A percentile compares a stretch with the other conserved stretches of the same genome.
These are phyloP conservation scores for Boletus tylopilopsis DNA, from an alignment of 768 basidiomycete species.

Conservation along the genomic window DNA sequence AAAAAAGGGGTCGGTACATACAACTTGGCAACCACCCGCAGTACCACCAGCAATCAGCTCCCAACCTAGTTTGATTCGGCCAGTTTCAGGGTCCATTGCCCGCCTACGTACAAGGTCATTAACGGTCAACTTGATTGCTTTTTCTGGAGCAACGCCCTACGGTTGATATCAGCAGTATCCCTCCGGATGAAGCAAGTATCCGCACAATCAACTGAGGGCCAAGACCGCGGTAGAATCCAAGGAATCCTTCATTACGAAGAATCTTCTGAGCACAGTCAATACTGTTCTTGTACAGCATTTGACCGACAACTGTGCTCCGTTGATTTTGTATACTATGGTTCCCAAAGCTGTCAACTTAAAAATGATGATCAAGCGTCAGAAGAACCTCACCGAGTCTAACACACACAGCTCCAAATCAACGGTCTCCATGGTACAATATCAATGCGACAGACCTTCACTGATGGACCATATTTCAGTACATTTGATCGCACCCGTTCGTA, in stretches of 20 bases:
- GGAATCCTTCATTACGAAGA: conserved; percentile 87
- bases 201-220: conserved; percentile 89
- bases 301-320: conserved; percentile 92
- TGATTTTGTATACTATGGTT: conserved; percentile 92
- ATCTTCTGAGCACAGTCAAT: conserved; percentile 93
- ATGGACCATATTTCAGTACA: conserved; percentile 8
- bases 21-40: conserved; percentile 98
- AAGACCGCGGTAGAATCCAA: conserved; percentile 96
- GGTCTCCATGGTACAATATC: neutral
- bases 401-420: conserved; percentile 7
- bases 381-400: conserved; percentile 54
- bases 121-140: conserved; percentile 97
- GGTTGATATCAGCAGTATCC: conserved; percentile 8
- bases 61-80: conserved; percentile 87
- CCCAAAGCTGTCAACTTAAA: conserved; percentile 3
- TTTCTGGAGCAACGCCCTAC: conserved; percentile 93
- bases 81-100: conserved; percentile 93
- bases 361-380: neutral
- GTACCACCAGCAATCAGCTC: conserved; percentile 88
- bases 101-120: conserved; percentile 86
- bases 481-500: neutral
- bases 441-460: conserved; percentile 62
- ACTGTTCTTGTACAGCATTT: conserved; percentile 95
- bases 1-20: conserved; percentile 42
- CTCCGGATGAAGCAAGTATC: neutral